Evolutionary conservation across 2,329 filamentous ascomycete genomes (phyloP).

Genomic region (Colletotrichum gigasporum): DNA sequence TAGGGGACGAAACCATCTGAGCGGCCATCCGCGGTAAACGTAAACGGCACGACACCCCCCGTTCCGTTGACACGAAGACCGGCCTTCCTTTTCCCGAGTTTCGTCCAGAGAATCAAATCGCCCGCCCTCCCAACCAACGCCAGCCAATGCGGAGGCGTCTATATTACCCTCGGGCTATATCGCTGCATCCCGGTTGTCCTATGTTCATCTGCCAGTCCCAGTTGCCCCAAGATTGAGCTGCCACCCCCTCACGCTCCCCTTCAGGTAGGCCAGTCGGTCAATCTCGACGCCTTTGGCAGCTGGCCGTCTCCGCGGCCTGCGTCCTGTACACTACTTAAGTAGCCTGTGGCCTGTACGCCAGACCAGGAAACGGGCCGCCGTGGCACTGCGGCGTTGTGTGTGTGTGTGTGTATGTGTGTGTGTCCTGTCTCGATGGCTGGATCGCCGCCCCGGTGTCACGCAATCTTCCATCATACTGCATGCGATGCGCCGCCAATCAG

Average conservation of each 20-base stretch:
- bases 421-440: conserved; percentile 9
- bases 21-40: not conserved
- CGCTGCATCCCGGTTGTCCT: not conserved
- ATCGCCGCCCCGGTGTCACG: conserved; percentile 20
- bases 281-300: not conserved
- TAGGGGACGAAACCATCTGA: conserved; percentile 15
- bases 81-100: conserved; percentile 27
- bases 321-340: too few relatives aligned
- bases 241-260: not conserved
- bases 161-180: conserved; percentile 13
- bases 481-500: conserved; percentile 17
- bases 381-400: not conserved
- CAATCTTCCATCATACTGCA: conserved; percentile 23
- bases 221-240: too few relatives aligned
- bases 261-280: not conserved
- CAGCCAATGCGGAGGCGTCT: not conserved
- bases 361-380: conserved; percentile 17
- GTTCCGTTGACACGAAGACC: conserved; percentile 1
- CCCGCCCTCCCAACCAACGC: not conserved
- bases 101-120: conserved; percentile 23
- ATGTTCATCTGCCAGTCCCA: too few relatives aligned
- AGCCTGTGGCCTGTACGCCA: not conserved
- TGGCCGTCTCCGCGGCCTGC: too few relatives aligned
- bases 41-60: not conserved
- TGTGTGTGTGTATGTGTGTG: not conserved